phyloP scores from a whole-genome alignment of 1,139 yeast genomes.

The Protomyces inundatus region DNA sequence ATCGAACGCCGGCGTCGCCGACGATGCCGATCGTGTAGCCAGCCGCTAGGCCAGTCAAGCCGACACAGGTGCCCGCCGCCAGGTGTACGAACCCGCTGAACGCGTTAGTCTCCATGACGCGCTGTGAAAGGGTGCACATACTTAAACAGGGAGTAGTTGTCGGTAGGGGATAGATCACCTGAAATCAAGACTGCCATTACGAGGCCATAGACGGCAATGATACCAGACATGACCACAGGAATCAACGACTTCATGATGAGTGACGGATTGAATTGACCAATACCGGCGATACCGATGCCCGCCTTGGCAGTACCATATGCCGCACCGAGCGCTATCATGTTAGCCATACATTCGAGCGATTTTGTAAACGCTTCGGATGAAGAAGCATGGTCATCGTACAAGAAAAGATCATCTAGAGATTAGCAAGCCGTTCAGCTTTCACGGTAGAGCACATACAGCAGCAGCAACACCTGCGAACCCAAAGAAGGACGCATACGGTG shows the following conservation, averaged over 20 bases:
- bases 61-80: constrained; percentile 97
- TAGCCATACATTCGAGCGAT: not conserved
- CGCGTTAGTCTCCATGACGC: not conserved
- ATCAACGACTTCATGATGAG: constrained; percentile 48
- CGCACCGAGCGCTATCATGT: constrained; percentile 62
- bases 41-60: constrained; percentile 93
- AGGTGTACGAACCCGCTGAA: constrained; percentile 87
- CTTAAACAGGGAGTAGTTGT: constrained; percentile 81
- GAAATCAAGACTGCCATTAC: constrained; percentile 95
- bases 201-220: constrained; percentile 96
- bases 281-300: constrained; percentile 96
- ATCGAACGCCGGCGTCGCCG: constrained; percentile 98
- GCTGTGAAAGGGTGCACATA: not conserved
- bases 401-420: constrained; percentile 5
- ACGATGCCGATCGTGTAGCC: constrained; percentile 98
- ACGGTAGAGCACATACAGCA: not conserved
- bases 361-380: too few relatives aligned
- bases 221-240: constrained; percentile 99
- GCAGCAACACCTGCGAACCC: constrained; percentile 26
- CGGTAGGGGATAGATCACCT: constrained; percentile 64
- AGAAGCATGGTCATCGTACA: not conserved
- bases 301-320: constrained; percentile 99
- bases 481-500: constrained; percentile 27
- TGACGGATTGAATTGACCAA: constrained; percentile 40
- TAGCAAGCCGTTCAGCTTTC: not conserved